Base-by-base conservation (phyloP, 441 rosid species). In the Erodium trifolium region DNA sequence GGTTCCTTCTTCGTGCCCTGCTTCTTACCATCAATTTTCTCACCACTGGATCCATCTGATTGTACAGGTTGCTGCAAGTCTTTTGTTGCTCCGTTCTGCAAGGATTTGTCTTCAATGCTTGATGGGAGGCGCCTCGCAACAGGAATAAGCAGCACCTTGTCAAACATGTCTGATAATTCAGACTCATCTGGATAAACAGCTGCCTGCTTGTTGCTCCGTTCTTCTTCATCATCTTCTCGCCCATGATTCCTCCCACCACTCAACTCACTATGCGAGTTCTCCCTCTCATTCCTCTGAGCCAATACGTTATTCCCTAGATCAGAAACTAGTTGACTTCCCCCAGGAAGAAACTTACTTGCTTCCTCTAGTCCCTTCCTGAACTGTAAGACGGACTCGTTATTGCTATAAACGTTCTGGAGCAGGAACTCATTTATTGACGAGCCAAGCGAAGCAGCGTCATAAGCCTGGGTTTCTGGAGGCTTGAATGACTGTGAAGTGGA, bases 141-240 rank as follows among this genome's bases (percentile, higher is more conserved):
- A 18, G 63, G 34, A 71, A 79, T 77, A 14, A 88, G 71, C 49
- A 86, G 17, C 53, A 83, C 55, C 79, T 60, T 78, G 68, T 85
- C 89, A 41, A 85, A 82, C 80, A 82, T 78, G 70, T 83, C 86
- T n/a, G 79, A 75, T 60, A 84, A 69, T 72, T 82, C 89, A 14
- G 12, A 23, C 49, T 82, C 85, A 59, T 84, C 86, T 3, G 67
- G 43, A 55, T 59, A 71, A 68, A 82, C 73, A 18, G 82, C 82
- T 4, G 82, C 68, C 65, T 83, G 87, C 72, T 85, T 85, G 68
- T 74, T 82, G 60, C 79, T 80, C 73, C 87, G 78, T 75, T 75
- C 85, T 64, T 79, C 83, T 72, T 74, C 78, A 19, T 47, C 72
- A 65, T 82, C 80, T 55, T 75, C 84, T 35, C 84, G 76, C 53